These are phyloP conservation scores for Diutina neorugosa DNA, from an alignment of 1,139 yeast genomes.

Conservation along the genomic window DNA sequence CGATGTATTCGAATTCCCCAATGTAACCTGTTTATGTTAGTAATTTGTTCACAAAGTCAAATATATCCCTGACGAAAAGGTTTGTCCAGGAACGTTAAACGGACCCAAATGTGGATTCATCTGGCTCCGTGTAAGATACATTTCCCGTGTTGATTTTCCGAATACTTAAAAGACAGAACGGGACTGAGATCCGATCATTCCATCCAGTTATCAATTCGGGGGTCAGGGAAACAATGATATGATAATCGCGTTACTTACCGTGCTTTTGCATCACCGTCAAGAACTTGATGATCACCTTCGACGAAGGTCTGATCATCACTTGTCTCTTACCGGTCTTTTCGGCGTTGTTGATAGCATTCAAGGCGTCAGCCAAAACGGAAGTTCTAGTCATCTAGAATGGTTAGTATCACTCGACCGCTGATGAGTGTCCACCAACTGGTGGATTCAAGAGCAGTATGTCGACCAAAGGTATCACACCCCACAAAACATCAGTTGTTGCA, in stretches of 20 bases:
- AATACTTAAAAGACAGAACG: conserved; percentile 96
- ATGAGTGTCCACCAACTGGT: background rate
- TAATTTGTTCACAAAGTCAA: conserved; percentile 7
- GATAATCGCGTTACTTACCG: conserved; percentile 7
- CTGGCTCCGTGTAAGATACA: conserved; percentile 68
- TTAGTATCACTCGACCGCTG: background rate
- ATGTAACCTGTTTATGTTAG: conserved; percentile 15
- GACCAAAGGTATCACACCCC: conserved; percentile 1
- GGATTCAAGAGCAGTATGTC: conserved; percentile 1
- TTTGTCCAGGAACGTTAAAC: conserved; percentile 74
- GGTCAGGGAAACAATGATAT: conserved; percentile 7
- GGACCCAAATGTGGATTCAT: conserved; percentile 21
- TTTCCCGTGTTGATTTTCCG: conserved; percentile 69
- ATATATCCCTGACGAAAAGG: conserved; percentile 4
- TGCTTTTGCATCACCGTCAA: conserved; percentile 97
- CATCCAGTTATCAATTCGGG: conserved; percentile 98
- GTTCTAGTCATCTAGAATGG: conserved; percentile 2
- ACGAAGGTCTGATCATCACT: conserved; percentile 96
- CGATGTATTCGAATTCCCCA: conserved; percentile 96
- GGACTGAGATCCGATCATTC: conserved; percentile 79
- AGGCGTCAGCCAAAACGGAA: conserved; percentile 80
- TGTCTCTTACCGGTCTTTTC: conserved; percentile 99
- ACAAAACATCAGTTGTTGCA: background rate
- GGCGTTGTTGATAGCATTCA: conserved; percentile 97
- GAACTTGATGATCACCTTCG: conserved; percentile 96